Conservation (phyloP, 805 yeast genomes). For the Kodamaea fukazawae region DNA sequence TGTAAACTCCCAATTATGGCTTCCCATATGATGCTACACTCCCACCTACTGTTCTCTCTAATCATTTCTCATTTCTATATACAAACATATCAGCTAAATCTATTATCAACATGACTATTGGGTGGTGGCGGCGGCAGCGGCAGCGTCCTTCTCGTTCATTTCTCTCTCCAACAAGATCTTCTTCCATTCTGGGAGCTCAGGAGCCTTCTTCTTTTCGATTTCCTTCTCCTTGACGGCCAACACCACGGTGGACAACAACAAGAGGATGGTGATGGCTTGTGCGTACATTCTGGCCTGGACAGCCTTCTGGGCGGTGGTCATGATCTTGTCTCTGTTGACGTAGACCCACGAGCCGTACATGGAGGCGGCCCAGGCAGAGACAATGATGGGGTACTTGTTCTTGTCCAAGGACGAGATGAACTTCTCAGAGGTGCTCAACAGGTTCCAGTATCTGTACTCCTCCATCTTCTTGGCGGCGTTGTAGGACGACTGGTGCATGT, state of each 20-base stretch:
- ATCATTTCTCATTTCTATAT: background rate
- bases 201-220: slow-evolving; percentile 19
- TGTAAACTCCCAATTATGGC: too few relatives aligned
- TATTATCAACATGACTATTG: background rate
- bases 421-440: slow-evolving; percentile 29
- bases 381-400: slow-evolving; percentile 36
- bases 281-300: slow-evolving; percentile 33
- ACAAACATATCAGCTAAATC: background rate
- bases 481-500: slow-evolving; percentile 30
- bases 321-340: slow-evolving; percentile 26
- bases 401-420: slow-evolving; percentile 24
- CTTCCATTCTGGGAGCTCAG: slow-evolving; percentile 27
- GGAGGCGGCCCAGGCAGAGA: slow-evolving; percentile 40
- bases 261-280: slow-evolving; percentile 26
- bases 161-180: slow-evolving; percentile 8
- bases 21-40: too few relatives aligned
- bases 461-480: slow-evolving; percentile 28
- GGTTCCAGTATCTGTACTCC: slow-evolving; percentile 36
- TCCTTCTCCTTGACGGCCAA: slow-evolving; percentile 28
- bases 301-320: slow-evolving; percentile 25
- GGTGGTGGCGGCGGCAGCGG: background rate
- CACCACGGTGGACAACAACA: slow-evolving; percentile 26
- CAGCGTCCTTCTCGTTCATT: slow-evolving; percentile 6
- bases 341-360: slow-evolving; percentile 29
- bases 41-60: too few relatives aligned